These are phyloP conservation scores for Isabelozyma rhagii DNA, from an alignment of 805 yeast species.

Conservation along the genomic window DNA sequence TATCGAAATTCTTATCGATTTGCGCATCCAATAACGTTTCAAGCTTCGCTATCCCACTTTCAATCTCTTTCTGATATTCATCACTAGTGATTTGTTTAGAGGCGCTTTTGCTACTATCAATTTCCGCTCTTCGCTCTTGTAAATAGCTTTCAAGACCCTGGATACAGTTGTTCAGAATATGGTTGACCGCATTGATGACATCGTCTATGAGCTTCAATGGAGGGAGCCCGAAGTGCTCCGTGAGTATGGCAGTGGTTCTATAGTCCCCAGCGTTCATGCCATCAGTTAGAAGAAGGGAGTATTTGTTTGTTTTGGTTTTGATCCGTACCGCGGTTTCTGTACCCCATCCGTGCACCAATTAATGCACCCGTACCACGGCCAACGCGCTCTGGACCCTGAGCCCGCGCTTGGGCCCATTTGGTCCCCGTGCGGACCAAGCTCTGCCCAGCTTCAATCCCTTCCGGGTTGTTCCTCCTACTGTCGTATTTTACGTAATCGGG, in stretches of 20 bases:
- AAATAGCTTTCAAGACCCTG: slow-evolving; percentile 72
- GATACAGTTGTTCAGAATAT: slow-evolving; percentile 76
- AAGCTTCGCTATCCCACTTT: slow-evolving; percentile 74
- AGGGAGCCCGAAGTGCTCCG: slow-evolving; percentile 84
- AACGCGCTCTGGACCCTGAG: too few relatives aligned
- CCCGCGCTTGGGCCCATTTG: too few relatives aligned
- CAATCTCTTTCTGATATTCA: slow-evolving; percentile 48
- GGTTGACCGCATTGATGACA: slow-evolving; percentile 83
- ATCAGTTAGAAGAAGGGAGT: not conserved
- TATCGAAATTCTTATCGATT: slow-evolving; percentile 81
- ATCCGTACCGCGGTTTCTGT: not conserved
- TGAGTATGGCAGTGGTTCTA: slow-evolving; percentile 46
- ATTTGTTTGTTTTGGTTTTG: not conserved
- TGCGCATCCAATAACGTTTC: slow-evolving; percentile 73
- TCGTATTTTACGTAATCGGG: too few relatives aligned
- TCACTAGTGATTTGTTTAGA: slow-evolving; percentile 11
- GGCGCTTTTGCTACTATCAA: slow-evolving; percentile 10
- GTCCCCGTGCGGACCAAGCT: too few relatives aligned
- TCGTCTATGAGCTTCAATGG: slow-evolving; percentile 84
- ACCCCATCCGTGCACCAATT: not conserved
- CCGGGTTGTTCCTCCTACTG: too few relatives aligned
- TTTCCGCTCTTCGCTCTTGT: slow-evolving; percentile 28
- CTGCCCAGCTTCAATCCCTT: too few relatives aligned
- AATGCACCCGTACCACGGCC: too few relatives aligned
- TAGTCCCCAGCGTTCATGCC: slow-evolving; percentile 14